A percentile compares a stretch with the other conserved stretches of the same genome.
These are phyloP conservation scores for Aethionema arabicum DNA, from an alignment of 345 rosid genomes.

Conservation along the genomic window DNA sequence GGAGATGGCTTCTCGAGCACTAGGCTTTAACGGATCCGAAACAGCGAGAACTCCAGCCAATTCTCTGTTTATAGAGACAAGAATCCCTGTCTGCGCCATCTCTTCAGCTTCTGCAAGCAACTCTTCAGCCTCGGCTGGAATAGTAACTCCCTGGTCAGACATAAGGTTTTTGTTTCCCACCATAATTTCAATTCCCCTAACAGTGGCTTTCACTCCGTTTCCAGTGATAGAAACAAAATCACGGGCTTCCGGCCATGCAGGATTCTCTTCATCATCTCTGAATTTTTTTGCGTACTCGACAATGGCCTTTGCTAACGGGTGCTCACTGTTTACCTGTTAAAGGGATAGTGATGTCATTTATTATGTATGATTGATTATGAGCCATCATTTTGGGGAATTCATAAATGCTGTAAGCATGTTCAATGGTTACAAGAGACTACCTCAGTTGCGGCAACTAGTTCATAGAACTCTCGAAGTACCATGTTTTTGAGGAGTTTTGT, in stretches of 20 bases:
- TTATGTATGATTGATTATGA: neutral
- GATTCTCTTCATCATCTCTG: constrained; percentile 72
- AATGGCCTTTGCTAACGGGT: constrained; percentile 84
- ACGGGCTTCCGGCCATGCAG: constrained; percentile 76
- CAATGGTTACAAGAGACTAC: constrained; percentile 35
- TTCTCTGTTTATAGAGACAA: constrained; percentile 62
- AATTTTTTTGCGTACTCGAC: constrained; percentile 81
- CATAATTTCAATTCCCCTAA: constrained; percentile 56
- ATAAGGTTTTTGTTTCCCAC: constrained; percentile 85
- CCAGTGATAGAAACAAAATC: constrained; percentile 79
- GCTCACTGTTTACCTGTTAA: constrained; percentile 78
- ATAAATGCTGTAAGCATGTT: neutral
- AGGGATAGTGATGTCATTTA: neutral
- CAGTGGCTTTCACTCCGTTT: constrained; percentile 79
- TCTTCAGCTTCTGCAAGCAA: constrained; percentile 70
- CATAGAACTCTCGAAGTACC: constrained; percentile 75
- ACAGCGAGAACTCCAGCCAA: constrained; percentile 69
- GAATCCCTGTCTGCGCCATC: constrained; percentile 79
- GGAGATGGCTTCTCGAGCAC: constrained; percentile 68
- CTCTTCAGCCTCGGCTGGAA: constrained; percentile 66
- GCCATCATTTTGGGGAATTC: neutral
- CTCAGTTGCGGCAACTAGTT: constrained; percentile 84
- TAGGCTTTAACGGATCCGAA: constrained; percentile 79
- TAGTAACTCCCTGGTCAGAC: constrained; percentile 40
- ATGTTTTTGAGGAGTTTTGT: constrained; percentile 67